Evolutionary conservation across 2,329 filamentous ascomycete species (phyloP).

Genomic region (Colletotrichum caudatum): DNA sequence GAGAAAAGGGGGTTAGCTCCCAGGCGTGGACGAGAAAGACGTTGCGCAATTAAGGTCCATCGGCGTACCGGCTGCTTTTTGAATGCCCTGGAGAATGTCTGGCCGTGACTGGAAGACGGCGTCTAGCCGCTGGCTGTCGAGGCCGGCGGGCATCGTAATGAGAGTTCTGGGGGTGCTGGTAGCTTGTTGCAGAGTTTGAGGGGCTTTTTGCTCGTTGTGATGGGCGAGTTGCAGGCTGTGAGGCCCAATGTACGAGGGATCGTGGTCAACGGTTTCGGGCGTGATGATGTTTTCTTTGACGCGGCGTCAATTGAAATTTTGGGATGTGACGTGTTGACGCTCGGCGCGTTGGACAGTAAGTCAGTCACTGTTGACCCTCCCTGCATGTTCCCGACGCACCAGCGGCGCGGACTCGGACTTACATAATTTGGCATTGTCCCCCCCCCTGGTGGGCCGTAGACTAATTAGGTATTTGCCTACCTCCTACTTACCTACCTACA

Average conservation of each 20-base stretch:
- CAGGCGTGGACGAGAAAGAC: neutral
- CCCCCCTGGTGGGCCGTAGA: neutral
- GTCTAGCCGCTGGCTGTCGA: slow-evolving; percentile 64
- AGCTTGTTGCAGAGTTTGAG: neutral
- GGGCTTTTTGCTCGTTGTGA: neutral
- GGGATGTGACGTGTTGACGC: slow-evolving; percentile 38
- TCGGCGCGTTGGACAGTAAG: neutral
- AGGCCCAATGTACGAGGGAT: no score
- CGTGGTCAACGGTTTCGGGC: neutral
- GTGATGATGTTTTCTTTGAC: slow-evolving; percentile 27
- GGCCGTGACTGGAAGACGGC: slow-evolving; percentile 67
- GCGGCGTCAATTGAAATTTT: slow-evolving; percentile 35
- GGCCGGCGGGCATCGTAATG: slow-evolving; percentile 54
- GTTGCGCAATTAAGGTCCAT: neutral
- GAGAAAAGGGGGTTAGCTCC: slow-evolving; percentile 3
- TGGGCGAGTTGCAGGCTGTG: neutral
- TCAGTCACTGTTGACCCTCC: neutral
- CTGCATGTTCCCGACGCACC: neutral
- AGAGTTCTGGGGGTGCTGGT: neutral
- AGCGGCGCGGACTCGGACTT: slow-evolving; percentile 28
- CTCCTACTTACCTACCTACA: no score
- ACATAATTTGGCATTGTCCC: slow-evolving; percentile 20
- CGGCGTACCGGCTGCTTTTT: slow-evolving; percentile 63
- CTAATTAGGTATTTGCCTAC: no score
- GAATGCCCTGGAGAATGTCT: slow-evolving; percentile 67